Evolutionary conservation across 2,329 filamentous ascomycete genomes (phyloP).

Genomic region (Phoma herbarum): DNA sequence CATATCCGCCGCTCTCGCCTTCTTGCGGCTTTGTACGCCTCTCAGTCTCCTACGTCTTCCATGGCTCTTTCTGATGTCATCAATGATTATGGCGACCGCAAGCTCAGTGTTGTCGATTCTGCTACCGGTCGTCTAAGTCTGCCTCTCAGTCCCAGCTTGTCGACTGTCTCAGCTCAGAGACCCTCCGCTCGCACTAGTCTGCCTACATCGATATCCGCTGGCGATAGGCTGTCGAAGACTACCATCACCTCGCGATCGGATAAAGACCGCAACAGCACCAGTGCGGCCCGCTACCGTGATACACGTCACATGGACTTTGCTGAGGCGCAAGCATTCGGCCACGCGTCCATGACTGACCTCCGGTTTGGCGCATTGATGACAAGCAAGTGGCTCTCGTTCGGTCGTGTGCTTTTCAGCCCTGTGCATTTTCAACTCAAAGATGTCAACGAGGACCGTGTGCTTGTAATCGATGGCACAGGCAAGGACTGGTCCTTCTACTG

Average conservation of each 20-base stretch:
- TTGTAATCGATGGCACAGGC: conserved; percentile 85
- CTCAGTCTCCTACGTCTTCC: conserved; percentile 60
- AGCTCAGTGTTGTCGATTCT: conserved; percentile 50
- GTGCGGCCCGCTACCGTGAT: conserved; percentile 57
- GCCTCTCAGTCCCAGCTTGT: conserved; percentile 44
- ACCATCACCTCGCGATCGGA: conserved; percentile 44
- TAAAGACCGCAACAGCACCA: conserved; percentile 47
- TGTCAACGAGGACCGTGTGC: conserved; percentile 68
- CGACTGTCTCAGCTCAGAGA: conserved; percentile 38
- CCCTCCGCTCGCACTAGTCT: conserved; percentile 49
- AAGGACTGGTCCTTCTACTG: conserved; percentile 92
- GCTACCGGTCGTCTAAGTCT: conserved; percentile 51
- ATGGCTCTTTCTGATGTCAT: conserved; percentile 64
- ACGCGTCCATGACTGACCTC: conserved; percentile 72
- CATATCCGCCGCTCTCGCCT: conserved; percentile 61
- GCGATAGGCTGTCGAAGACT: conserved; percentile 45
- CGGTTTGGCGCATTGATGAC: conserved; percentile 83
- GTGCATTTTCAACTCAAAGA: conserved; percentile 74
- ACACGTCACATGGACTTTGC: conserved; percentile 64
- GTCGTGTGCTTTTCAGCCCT: conserved; percentile 83
- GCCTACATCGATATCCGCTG: conserved; percentile 38
- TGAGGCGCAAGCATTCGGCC: conserved; percentile 49
- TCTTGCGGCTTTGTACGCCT: conserved; percentile 59
- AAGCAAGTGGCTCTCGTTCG: conserved; percentile 87
- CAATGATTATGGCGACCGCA: conserved; percentile 59